Conservation (phyloP, 306 rosid species). For the Rosa multiflora region DNA sequence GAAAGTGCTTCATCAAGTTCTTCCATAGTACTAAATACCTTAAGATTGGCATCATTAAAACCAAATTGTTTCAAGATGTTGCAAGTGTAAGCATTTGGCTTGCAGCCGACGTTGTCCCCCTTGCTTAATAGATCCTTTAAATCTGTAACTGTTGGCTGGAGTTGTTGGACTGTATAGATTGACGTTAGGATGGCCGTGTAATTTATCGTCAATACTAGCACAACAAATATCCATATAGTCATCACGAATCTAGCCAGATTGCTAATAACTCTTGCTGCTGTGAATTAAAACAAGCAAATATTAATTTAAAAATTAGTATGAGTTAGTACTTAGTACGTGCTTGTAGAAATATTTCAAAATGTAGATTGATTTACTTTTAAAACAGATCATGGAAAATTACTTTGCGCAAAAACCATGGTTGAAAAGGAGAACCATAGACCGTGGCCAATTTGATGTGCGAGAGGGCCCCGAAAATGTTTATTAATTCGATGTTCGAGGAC, state of each 20-base stretch:
- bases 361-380: no score
- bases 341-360: no score
- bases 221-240: not conserved
- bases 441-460: not conserved
- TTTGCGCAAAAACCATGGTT: not conserved
- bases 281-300: not conserved
- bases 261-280: not conserved
- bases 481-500: constrained; percentile 12
- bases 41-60: no score
- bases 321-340: no score
- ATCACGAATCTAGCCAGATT: not conserved
- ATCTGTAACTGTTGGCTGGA: constrained; percentile 41
- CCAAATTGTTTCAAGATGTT: no score
- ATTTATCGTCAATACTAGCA: not conserved
- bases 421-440: not conserved
- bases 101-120: constrained; percentile 47
- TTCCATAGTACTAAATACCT: not conserved
- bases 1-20: constrained; percentile 22
- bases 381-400: no score
- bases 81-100: no score
- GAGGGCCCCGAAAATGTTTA: constrained; percentile 17
- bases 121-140: constrained; percentile 33
- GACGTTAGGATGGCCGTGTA: not conserved
- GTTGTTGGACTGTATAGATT: constrained; percentile 40
- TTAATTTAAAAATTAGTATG: no score